Conservation (phyloP, 1,284 basidiomycete genomes). For the Entoloma clypeatum region DNA sequence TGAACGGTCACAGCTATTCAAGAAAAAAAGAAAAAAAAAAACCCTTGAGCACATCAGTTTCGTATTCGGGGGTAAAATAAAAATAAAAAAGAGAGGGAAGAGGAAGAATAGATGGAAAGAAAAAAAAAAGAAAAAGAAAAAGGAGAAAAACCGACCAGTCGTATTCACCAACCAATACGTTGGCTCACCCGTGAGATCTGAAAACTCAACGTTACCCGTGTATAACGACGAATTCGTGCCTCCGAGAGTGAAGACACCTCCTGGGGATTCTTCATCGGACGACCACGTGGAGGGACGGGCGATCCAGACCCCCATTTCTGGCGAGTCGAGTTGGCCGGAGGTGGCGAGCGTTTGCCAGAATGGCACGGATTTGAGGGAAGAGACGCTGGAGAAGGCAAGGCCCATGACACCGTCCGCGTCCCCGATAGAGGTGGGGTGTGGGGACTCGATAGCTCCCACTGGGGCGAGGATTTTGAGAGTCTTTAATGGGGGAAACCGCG, state of each 20-base stretch:
- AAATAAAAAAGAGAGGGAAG: constrained; percentile 3
- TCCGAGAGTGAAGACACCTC: constrained; percentile 74
- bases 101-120: too few species aligned
- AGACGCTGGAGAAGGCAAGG: constrained; percentile 61
- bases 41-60: background rate
- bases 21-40: background rate
- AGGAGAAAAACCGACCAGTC: constrained; percentile 37
- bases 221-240: constrained; percentile 68
- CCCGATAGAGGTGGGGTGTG: constrained; percentile 36
- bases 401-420: constrained; percentile 67
- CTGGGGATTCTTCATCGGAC: constrained; percentile 39
- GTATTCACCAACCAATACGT: constrained; percentile 57
- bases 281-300: constrained; percentile 37
- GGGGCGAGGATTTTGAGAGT: too few species aligned
- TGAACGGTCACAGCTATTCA: constrained; percentile 52
- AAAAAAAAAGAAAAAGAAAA: too few species aligned
- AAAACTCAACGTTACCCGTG: constrained; percentile 61
- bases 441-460: constrained; percentile 26
- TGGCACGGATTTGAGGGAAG: constrained; percentile 52
- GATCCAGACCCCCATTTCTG: constrained; percentile 61
- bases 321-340: constrained; percentile 42
- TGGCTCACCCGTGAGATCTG: constrained; percentile 37
- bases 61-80: constrained; percentile 3
- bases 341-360: constrained; percentile 67
- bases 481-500: too few species aligned